Evolutionary conservation across 202 grass and related monocot species (phyloP).

Genomic region (Schoenoplectus tabernaemontani): DNA sequence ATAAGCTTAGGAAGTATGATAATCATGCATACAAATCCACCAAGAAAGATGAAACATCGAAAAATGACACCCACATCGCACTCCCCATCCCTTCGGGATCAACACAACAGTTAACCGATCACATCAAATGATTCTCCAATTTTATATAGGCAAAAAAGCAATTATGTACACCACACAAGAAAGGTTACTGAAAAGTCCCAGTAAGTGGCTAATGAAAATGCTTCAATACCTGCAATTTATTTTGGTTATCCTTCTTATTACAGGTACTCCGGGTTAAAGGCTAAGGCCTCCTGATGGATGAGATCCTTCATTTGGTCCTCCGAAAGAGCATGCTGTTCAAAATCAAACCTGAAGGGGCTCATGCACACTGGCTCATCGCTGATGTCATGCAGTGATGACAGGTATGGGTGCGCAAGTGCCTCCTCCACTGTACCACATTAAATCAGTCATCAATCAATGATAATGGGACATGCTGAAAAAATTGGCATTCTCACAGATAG

Average conservation of each 20-base stretch:
- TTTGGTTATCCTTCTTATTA: slow-evolving; percentile 24
- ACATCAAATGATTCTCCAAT: slow-evolving; percentile 1
- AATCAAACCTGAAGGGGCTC: slow-evolving; percentile 83
- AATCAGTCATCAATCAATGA: slow-evolving; percentile 4
- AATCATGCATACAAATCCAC: not conserved
- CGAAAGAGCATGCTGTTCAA: slow-evolving; percentile 87
- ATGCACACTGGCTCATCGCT: slow-evolving; percentile 75
- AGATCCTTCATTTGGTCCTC: slow-evolving; percentile 99
- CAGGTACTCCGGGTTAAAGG: slow-evolving; percentile 77
- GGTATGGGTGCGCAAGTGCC: slow-evolving; percentile 90
- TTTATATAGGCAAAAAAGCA: not conserved
- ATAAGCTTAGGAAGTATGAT: not conserved
- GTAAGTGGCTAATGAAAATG: slow-evolving; percentile 12
- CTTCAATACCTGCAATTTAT: not conserved
- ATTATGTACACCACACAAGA: slow-evolving; percentile 19
- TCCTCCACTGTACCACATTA: slow-evolving; percentile 62
- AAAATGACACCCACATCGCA: not conserved
- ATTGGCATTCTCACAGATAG: not conserved
- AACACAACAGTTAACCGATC: slow-evolving; percentile 9
- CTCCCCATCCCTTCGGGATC: not conserved
- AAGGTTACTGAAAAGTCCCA: slow-evolving; percentile 10
- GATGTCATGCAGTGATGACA: slow-evolving; percentile 86
- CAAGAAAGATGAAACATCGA: not conserved
- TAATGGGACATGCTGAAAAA: not conserved
- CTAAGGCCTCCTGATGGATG: slow-evolving; percentile 71